Percentiles rank a stretch among this genome's conserved stretches.
These are phyloP conservation scores for Fusarium euwallaceae DNA, from an alignment of 2,329 filamentous ascomycete genomes.

Conservation along the genomic window DNA sequence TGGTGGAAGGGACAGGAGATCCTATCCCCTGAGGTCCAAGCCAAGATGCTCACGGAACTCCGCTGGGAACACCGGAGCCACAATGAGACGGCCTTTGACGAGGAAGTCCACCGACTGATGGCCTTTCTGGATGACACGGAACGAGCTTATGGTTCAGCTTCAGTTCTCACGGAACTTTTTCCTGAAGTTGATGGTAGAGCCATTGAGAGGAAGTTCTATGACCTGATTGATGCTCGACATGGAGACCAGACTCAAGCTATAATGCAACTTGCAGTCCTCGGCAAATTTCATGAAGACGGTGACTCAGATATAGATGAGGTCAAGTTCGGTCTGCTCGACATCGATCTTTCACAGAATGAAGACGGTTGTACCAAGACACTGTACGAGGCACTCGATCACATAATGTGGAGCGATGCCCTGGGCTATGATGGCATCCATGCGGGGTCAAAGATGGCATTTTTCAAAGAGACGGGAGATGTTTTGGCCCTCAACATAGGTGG, in stretches of 20 bases:
- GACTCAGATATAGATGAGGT: constrained; percentile 50
- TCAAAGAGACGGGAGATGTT: constrained; percentile 64
- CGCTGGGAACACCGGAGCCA: constrained; percentile 46
- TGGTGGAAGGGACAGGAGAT: constrained; percentile 74
- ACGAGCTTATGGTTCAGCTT: constrained; percentile 69
- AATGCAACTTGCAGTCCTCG: constrained; percentile 50
- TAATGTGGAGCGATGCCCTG: constrained; percentile 62
- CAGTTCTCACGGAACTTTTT: constrained; percentile 57
- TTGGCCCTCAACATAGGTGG: constrained; percentile 61
- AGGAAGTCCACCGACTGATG: constrained; percentile 73
- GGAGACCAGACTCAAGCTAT: constrained; percentile 47
- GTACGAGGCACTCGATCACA: constrained; percentile 62
- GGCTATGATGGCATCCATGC: constrained; percentile 52
- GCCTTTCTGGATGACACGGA: constrained; percentile 73
- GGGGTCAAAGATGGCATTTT: constrained; percentile 57
- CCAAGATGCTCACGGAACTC: constrained; percentile 49
- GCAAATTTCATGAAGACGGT: constrained; percentile 47
- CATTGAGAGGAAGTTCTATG: constrained; percentile 60
- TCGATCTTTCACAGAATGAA: constrained; percentile 53
- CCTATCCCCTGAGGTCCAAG: constrained; percentile 53
- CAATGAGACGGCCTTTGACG: constrained; percentile 55
- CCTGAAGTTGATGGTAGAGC: constrained; percentile 51
- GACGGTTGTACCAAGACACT: constrained; percentile 57
- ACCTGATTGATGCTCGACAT: constrained; percentile 53
- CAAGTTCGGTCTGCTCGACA: constrained; percentile 58